Base-by-base conservation (phyloP, 2,329 filamentous ascomycete species). In the Paracamarosporium sp. region DNA sequence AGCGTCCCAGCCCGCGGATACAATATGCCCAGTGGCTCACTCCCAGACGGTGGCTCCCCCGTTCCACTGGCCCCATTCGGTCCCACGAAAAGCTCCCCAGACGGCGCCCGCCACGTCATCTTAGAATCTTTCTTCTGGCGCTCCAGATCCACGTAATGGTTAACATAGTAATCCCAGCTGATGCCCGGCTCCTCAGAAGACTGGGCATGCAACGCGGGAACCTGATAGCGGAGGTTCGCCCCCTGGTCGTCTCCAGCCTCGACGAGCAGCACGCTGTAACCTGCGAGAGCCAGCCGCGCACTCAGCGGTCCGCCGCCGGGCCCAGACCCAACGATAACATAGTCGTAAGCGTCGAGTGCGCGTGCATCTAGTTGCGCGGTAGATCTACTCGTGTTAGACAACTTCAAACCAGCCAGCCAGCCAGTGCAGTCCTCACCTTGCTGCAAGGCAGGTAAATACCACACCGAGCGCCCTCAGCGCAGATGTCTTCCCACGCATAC, bases 131-230 rank as follows among this genome's bases (percentile, higher is more conserved):
- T 77, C 25, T 78, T 76, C 60, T 85, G 81, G 25, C 81, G 78
- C 20, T 73, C 72, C 28, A 83, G 71, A 55, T 87, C 79, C 3
- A 78, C 76, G 65, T 86, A 88, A 66, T 88, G 86, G 33, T 82
- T 81, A 8, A 87, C 83, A 57, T 83, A 89, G 71, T 83, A 88
- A 64, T 87, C 82, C 86, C 86, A 89, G 43, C 80, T 75, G 65
- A 85, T 81, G 3, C 79, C 76, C 20, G 78, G 78, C 53, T 86
- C 82, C 61, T 88, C 83, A 5, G 81, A 82, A 1, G 83, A 80
- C n/a, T 81, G 41, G 7, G 41, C 77, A 51, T 80, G 77, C 24
- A 84, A 79, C 55, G 85, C 77, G 2, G 82, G 80, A 3, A 85
- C 83, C 3, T 86, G 79, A 12, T 81, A 79, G 50, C 83, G 78